Conservation (phyloP, 2,329 filamentous ascomycete species). For the Leptographium flavum region DNA sequence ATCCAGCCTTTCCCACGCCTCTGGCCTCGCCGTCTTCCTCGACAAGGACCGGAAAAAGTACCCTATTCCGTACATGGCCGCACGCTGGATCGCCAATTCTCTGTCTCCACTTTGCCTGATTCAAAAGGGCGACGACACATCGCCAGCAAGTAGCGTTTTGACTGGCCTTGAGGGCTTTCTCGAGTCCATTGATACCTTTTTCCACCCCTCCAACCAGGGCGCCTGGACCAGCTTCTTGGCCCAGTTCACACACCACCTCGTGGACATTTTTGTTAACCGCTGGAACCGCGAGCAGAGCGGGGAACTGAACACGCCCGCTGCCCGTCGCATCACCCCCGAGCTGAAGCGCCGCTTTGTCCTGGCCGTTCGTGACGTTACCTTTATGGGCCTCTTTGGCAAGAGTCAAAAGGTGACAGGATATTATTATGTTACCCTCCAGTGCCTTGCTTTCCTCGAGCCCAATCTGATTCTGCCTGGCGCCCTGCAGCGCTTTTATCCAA, state of each 20-base stretch:
- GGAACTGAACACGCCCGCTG: conserved; percentile 73
- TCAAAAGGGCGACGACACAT: conserved; percentile 17
- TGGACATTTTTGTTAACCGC: conserved; percentile 91
- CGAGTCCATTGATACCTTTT: conserved; percentile 94
- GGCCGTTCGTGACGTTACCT: conserved; percentile 80
- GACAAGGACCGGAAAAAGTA: conserved; percentile 92
- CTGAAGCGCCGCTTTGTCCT: conserved; percentile 82
- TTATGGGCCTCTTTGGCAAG: conserved; percentile 97
- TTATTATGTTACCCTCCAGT: conserved; percentile 80
- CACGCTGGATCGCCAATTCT: conserved; percentile 85
- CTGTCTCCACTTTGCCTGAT: conserved; percentile 72
- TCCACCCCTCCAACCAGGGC: conserved; percentile 93
- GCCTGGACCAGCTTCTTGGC: conserved; percentile 80
- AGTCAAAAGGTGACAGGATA: conserved; percentile 83
- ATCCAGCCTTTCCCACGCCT: conserved; percentile 68
- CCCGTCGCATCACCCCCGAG: conserved; percentile 64
- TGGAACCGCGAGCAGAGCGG: conserved; percentile 94
- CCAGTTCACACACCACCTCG: conserved; percentile 81
- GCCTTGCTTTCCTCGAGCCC: conserved; percentile 80
- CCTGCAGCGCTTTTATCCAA: conserved; percentile 89
- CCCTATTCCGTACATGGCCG: conserved; percentile 81
- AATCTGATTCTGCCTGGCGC: conserved; percentile 85
- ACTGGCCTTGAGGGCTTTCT: conserved; percentile 80
- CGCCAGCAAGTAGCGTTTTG: conserved; percentile 55
- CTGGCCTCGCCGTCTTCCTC: conserved; percentile 71